Base-by-base conservation (phyloP, 305 asterid genomes). In the Fraxinus latifolia region DNA sequence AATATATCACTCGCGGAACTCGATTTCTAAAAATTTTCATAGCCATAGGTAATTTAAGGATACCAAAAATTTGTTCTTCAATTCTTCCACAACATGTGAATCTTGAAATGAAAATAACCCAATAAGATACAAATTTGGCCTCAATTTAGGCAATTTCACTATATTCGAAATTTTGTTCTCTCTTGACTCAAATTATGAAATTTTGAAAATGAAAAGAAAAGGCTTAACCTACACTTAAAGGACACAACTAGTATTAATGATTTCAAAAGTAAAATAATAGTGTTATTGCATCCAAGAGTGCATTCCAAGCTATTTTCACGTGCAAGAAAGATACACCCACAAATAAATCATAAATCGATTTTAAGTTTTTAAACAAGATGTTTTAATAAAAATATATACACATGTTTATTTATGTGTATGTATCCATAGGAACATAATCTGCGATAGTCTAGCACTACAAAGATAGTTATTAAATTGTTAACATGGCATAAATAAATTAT, bases 221-320 rank as follows among this genome's bases (percentile, higher is more conserved):
- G 19, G 15, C 21, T n/a, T 53, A 53, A 53, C 62, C 75, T 70
- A 70, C 75, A 70, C 19, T 5, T 29, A 14, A 29, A 15, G 39
- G 58, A 47, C 58, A 70, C 3, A 14, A n/a, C 8, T 5, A n/a
- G 62, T 3, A 53, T n/a, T 53, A n/a, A 53, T 53, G 33, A 74
- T 74, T 83, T 39, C 42, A 31, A 7, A 83, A 42, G 77, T 50
- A 82, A 82, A 79, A 47, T 68, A 70, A 65, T 82, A 37, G 73
- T 33, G 65, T 37, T 29, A 29, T 36, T 60, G 27, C 47, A 80
- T 76, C 72, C 27, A 62, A 62, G 77, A 88, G 92, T 88, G 74
- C 47, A 85, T 84, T 79, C 80, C 55, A 89, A 86, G 90, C 3
- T 72, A 19, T 76, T 87, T 84, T 81, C 65, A 86, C 65, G 36